phyloP scores from a whole-genome alignment of 1,284 basidiomycete genomes.

The Pseudomicrostroma phylloplanum region DNA sequence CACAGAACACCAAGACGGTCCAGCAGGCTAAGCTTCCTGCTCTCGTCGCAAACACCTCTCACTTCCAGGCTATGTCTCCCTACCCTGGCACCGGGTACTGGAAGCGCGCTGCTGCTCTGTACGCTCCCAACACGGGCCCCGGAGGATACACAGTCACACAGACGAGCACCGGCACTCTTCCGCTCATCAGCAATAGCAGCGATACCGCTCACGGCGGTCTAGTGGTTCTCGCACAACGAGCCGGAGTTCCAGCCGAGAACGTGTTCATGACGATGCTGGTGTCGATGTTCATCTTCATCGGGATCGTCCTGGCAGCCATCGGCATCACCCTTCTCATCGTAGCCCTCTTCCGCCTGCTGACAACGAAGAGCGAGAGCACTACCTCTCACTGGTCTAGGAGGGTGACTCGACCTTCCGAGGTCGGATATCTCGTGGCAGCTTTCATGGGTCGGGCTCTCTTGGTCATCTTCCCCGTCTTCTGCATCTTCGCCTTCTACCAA shows the following conservation, averaged over 20 bases:
- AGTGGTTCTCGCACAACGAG: conserved; percentile 33
- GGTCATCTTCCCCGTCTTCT: conserved; percentile 19
- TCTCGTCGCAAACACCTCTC: neutral
- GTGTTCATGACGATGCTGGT: conserved; percentile 45
- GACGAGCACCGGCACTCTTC: conserved; percentile 10
- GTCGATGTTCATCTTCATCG: conserved; percentile 33
- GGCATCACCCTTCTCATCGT: conserved; percentile 19
- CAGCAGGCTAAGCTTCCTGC: neutral
- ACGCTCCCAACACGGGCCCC: conserved; percentile 45
- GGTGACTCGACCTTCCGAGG: conserved; percentile 11
- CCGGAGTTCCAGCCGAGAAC: conserved; percentile 38
- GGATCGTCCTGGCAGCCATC: conserved; percentile 25
- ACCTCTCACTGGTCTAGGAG: conserved; percentile 10
- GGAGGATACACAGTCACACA: conserved; percentile 29
- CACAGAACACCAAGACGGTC: neutral
- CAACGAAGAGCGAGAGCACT: neutral
- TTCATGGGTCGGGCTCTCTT: conserved; percentile 11
- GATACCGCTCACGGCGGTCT: conserved; percentile 26
- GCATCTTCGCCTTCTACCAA: conserved; percentile 46
- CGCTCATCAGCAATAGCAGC: conserved; percentile 27
- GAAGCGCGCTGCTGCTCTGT: conserved; percentile 13
- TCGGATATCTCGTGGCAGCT: conserved; percentile 5
- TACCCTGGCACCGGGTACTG: neutral
- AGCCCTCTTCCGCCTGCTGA: conserved; percentile 6
- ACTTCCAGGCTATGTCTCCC: neutral